These are phyloP conservation scores for Pichia sp. DNA, from an alignment of 1,139 yeast species.

Conservation along the genomic window DNA sequence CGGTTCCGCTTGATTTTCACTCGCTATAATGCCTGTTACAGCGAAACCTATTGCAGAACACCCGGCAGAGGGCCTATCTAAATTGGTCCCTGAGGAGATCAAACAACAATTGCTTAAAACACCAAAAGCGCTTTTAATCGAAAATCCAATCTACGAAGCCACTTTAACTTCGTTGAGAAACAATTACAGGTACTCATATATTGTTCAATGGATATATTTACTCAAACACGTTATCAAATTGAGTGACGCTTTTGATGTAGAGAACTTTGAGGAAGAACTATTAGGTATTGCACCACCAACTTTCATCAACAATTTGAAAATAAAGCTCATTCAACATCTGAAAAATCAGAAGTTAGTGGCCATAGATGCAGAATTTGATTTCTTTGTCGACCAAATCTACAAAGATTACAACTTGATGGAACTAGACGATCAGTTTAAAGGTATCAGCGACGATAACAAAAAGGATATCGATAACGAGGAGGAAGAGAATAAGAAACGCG, in stretches of 20 bases:
- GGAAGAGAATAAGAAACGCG: conserved; percentile 13
- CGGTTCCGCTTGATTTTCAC: no score
- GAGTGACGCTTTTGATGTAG: conserved; percentile 45
- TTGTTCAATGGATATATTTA: conserved; percentile 45
- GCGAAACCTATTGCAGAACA: conserved; percentile 2
- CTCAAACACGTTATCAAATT: conserved; percentile 39
- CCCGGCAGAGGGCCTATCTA: conserved; percentile 26
- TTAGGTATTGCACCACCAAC: conserved; percentile 34
- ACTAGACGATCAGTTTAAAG: conserved; percentile 18
- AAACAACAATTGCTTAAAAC: conserved; percentile 22
- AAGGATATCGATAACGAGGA: conserved; percentile 21
- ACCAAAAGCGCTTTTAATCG: conserved; percentile 24
- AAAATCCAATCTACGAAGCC: conserved; percentile 20
- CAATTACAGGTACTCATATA: conserved; percentile 33
- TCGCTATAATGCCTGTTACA: no score
- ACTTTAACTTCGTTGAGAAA: conserved; percentile 20
- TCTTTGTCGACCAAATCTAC: conserved; percentile 18
- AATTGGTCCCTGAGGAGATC: conserved; percentile 23
- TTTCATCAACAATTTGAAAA: conserved; percentile 38
- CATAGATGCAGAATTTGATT: conserved; percentile 23
- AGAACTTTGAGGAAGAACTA: conserved; percentile 48
- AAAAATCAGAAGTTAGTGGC: conserved; percentile 22
- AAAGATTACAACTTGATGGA: conserved; percentile 10
- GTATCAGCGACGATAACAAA: background rate
- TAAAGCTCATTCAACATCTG: conserved; percentile 32